A percentile compares a stretch with the other conserved stretches of the same genome.
Conservation (phyloP, 495 filamentous ascomycete species). For the Penicillium desertorum region DNA sequence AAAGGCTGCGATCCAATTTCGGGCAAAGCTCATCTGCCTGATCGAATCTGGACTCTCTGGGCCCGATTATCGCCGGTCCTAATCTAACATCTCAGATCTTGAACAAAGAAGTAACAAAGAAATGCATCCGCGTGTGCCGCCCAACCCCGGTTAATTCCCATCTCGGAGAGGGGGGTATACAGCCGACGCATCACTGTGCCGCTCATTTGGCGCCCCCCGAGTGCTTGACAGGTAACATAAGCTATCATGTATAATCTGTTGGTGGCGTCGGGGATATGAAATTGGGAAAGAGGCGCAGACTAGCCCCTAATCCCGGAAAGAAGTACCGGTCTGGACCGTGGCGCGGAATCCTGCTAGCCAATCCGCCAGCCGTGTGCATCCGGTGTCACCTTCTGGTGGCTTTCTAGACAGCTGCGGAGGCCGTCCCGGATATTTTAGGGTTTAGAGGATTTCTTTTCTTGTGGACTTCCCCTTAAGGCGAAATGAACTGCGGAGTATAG, state of each 20-base stretch:
- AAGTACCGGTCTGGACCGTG: constrained; percentile 24
- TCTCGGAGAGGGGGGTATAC: not conserved
- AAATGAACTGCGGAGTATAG: constrained; percentile 10
- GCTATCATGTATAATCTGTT: not conserved
- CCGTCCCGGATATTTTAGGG: constrained; percentile 13
- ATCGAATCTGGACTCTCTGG: not conserved
- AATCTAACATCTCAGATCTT: constrained; percentile 4
- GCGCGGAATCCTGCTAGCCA: constrained; percentile 20
- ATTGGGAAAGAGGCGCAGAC: constrained; percentile 12
- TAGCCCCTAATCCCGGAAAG: constrained; percentile 10
- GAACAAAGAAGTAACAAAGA: constrained; percentile 18
- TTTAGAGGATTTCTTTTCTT: constrained; percentile 4
- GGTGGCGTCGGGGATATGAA: constrained; percentile 23
- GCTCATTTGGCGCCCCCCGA: not conserved
- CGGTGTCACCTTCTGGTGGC: constrained; percentile 6
- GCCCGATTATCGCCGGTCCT: constrained; percentile 2
- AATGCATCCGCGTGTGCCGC: constrained; percentile 10
- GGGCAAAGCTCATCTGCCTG: constrained; percentile 2
- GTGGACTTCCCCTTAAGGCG: not conserved
- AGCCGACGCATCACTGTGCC: not conserved
- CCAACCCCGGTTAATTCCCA: constrained; percentile 8
- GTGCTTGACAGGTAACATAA: constrained; percentile 1
- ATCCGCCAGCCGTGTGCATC: constrained; percentile 5
- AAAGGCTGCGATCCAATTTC: constrained; percentile 5
- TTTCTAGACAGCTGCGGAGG: constrained; percentile 18